These are phyloP conservation scores for Sporothrix pseudoabietina DNA, from an alignment of 2,329 filamentous ascomycete genomes.

Conservation along the genomic window DNA sequence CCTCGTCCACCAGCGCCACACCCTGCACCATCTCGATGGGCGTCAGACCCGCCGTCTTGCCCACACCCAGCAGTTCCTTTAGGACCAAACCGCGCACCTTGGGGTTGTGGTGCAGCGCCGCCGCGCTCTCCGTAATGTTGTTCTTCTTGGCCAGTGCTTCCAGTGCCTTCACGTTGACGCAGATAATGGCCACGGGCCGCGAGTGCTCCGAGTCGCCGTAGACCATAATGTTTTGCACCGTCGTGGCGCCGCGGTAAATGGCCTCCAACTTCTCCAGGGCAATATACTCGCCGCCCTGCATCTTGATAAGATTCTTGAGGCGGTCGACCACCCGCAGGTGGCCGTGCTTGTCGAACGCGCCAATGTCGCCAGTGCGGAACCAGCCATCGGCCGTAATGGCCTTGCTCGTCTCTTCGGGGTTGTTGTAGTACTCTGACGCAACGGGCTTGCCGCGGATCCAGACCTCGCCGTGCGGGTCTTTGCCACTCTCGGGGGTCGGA, in stretches of 20 bases:
- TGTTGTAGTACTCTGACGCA: constrained; percentile 76
- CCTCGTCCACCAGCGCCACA: constrained; percentile 78
- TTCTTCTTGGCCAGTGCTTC: constrained; percentile 60
- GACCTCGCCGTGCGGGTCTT: constrained; percentile 87
- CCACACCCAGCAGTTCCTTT: constrained; percentile 69
- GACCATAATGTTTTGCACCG: constrained; percentile 84
- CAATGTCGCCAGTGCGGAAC: constrained; percentile 97
- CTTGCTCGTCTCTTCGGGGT: constrained; percentile 80
- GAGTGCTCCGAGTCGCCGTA: constrained; percentile 74
- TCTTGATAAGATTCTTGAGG: constrained; percentile 98
- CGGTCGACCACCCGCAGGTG: constrained; percentile 89
- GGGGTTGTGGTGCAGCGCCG: constrained; percentile 61
- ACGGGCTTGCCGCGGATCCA: constrained; percentile 80
- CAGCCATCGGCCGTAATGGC: constrained; percentile 81
- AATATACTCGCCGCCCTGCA: constrained; percentile 92
- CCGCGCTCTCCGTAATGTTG: constrained; percentile 51
- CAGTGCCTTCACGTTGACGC: constrained; percentile 65
- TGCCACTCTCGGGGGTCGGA: constrained; percentile 70
- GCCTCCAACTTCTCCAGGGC: constrained; percentile 95
- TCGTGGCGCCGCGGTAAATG: constrained; percentile 77
- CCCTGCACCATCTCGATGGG: constrained; percentile 75
- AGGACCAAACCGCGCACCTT: constrained; percentile 64
- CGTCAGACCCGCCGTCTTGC: constrained; percentile 65
- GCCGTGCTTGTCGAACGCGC: constrained; percentile 77
- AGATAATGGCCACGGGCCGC: constrained; percentile 80